Conservation (phyloP, 176 grass and related monocot genomes). For the Avena sativa region DNA sequence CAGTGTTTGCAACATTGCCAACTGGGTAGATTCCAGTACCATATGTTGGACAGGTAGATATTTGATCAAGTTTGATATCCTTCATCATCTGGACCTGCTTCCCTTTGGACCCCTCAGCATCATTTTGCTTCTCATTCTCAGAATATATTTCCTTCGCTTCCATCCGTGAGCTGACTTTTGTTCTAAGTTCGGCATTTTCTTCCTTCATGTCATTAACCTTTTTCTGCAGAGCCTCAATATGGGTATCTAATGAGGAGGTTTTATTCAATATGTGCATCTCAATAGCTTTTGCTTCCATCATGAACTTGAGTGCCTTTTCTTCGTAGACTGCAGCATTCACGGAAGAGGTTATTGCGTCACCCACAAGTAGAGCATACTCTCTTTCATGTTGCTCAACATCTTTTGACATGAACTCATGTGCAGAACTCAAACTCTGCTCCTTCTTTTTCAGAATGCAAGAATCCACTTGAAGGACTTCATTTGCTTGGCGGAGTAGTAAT, state of each 20-base stretch:
- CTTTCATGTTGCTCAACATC: constrained; percentile 63
- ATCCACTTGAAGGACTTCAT: constrained; percentile 53
- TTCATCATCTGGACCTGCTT: constrained; percentile 75
- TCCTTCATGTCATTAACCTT: constrained; percentile 51
- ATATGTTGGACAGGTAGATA: constrained; percentile 65
- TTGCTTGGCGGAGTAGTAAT: constrained; percentile 47
- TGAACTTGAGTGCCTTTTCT: constrained; percentile 66
- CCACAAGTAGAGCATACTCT: constrained; percentile 59
- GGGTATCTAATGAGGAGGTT: constrained; percentile 49
- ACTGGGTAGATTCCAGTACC: constrained; percentile 49
- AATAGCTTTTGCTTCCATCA: constrained; percentile 58
- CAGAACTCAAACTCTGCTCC: constrained; percentile 39
- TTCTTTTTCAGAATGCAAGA: constrained; percentile 44
- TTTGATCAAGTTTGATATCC: constrained; percentile 90
- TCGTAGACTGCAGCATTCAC: constrained; percentile 61
- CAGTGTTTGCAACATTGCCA: constrained; percentile 51
- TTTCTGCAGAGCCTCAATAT: constrained; percentile 59
- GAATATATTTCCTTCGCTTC: constrained; percentile 49
- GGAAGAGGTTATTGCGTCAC: constrained; percentile 53
- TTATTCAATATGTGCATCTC: constrained; percentile 57
- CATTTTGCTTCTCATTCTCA: constrained; percentile 44
- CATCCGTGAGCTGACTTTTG: constrained; percentile 25
- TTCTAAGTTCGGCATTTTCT: constrained; percentile 65
- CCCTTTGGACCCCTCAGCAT: constrained; percentile 55
- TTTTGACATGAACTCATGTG: constrained; percentile 46